A percentile compares a stretch with the other conserved stretches of the same genome.
Evolutionary conservation across 495 filamentous ascomycete species (phyloP).

Genomic region (Podospora didyma): DNA sequence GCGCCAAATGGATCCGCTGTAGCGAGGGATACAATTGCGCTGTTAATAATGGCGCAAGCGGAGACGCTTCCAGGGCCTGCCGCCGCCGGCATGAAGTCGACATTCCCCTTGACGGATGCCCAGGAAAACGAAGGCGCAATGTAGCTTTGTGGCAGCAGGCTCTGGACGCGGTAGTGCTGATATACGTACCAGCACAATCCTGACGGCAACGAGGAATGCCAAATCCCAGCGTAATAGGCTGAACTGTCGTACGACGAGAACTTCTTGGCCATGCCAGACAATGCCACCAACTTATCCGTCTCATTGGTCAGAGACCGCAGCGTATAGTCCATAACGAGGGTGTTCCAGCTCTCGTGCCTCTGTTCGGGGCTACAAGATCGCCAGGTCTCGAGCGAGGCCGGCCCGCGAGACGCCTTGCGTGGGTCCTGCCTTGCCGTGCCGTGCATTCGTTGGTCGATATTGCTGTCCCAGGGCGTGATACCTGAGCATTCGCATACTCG

Average conservation of each 20-base stretch:
- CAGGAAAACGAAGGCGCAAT: constrained; percentile 3
- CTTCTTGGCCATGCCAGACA: background rate
- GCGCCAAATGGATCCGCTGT: background rate
- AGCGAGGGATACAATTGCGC: background rate
- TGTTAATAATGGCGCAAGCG: background rate
- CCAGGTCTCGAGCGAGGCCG: background rate
- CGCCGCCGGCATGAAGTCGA: background rate
- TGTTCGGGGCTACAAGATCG: background rate
- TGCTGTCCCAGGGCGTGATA: background rate
- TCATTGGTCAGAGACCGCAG: constrained; percentile 2
- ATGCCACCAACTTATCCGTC: constrained; percentile 1
- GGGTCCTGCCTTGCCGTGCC: background rate
- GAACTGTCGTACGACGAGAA: background rate
- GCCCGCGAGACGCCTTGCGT: background rate
- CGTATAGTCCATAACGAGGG: background rate
- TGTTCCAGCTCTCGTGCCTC: constrained; percentile 1
- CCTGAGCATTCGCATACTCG: background rate
- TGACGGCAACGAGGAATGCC: background rate
- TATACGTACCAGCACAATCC: background rate
- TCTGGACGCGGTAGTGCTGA: constrained; percentile 1
- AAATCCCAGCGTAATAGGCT: constrained; percentile 1
- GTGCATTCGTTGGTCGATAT: background rate
- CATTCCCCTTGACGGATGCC: constrained; percentile 1
- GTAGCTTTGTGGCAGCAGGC: constrained; percentile 1
- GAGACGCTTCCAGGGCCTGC: background rate